Conservation (phyloP, 768 basidiomycete genomes). For the Suillus fuscotomentosus region DNA sequence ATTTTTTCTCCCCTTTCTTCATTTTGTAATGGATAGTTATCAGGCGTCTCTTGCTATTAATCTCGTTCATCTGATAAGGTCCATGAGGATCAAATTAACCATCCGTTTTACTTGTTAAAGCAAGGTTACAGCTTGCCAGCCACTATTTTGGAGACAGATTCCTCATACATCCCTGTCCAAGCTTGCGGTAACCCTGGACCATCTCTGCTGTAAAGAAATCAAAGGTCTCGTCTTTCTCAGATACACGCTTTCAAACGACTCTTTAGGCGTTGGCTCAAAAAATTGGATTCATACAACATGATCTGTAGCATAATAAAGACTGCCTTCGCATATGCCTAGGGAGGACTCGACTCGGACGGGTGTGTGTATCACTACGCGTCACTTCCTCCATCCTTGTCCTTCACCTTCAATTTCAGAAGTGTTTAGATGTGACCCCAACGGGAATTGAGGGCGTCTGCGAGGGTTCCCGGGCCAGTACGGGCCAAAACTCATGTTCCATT, state of each 20-base stretch:
- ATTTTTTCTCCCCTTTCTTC: neutral
- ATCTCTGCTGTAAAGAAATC: too few relatives aligned
- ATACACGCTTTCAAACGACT: too few relatives aligned
- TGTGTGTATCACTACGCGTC: neutral
- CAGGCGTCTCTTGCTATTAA: neutral
- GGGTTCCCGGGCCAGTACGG: slow-evolving; percentile 6
- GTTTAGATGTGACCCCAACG: too few relatives aligned
- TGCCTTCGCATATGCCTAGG: too few relatives aligned
- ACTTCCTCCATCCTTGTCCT: slow-evolving; percentile 17
- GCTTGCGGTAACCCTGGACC: too few relatives aligned
- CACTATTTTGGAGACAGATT: too few relatives aligned
- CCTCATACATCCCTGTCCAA: too few relatives aligned
- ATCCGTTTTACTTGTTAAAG: neutral
- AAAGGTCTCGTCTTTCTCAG: too few relatives aligned
- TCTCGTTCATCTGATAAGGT: neutral
- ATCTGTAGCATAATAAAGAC: neutral
- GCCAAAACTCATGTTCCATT: slow-evolving; percentile 18
- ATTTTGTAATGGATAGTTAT: neutral
- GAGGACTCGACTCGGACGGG: neutral
- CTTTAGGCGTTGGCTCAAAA: too few relatives aligned
- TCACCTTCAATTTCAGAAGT: slow-evolving; percentile 18
- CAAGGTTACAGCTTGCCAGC: neutral
- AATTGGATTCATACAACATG: neutral
- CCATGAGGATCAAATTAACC: neutral
- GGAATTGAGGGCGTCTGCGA: neutral